A percentile compares a stretch with the other conserved stretches of the same genome.
These are phyloP conservation scores for Triangularia setosa DNA, from an alignment of 2,329 filamentous ascomycete genomes.

Conservation along the genomic window DNA sequence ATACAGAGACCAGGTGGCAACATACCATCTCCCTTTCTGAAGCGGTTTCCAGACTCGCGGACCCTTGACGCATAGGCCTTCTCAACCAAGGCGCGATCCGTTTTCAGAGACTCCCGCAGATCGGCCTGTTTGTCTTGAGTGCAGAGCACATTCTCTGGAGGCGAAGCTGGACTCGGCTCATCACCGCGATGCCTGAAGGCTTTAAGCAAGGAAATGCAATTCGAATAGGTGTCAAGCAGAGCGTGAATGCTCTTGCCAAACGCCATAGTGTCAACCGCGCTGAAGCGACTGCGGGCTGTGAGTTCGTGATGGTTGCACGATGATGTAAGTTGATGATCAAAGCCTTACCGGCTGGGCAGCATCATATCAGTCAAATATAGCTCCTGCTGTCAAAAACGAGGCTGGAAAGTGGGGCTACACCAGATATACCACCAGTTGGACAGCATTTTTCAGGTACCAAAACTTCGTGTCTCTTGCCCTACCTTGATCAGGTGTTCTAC, in stretches of 20 bases:
- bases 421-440: background rate
- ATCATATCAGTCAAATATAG: background rate
- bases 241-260: conserved; percentile 43
- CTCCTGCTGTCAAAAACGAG: background rate
- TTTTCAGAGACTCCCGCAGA: conserved; percentile 37
- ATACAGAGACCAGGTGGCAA: background rate
- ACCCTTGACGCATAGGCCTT: conserved; percentile 41
- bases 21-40: conserved; percentile 49
- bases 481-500: background rate
- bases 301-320: background rate
- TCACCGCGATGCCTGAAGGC: conserved; percentile 27
- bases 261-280: conserved; percentile 18
- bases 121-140: conserved; percentile 26
- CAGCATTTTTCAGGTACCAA: background rate
- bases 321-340: background rate
- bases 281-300: background rate
- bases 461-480: background rate
- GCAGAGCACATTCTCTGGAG: background rate
- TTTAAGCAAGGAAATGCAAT: conserved; percentile 42
- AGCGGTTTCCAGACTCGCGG: conserved; percentile 37
- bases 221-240: conserved; percentile 46
- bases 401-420: background rate
- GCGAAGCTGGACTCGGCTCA: conserved; percentile 15
- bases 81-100: conserved; percentile 40
- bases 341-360: background rate